Evolutionary conservation across 176 grass and related monocot species (phyloP), one percentile per base, ranked within the genome.

Genomic region (sorghum (Sorghum bicolor)): DNA sequence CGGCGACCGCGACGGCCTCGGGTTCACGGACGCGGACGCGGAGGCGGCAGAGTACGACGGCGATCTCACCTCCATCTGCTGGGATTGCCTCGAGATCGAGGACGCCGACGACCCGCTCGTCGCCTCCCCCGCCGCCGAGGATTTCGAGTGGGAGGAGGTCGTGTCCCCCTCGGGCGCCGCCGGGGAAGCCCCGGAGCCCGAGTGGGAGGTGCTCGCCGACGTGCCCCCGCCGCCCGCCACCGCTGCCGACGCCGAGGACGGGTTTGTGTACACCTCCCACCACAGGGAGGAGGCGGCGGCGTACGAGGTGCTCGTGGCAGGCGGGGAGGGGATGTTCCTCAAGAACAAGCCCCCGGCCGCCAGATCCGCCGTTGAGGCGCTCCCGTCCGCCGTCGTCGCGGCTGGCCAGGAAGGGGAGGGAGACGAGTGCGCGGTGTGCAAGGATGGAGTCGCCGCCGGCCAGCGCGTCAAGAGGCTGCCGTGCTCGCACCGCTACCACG

Each of bases 101-200:
- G 89, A 92, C 1, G 86, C 76, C 10, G 81, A 86, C 10, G 84
- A 86, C 64, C 30, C 68, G 30, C 60, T 75, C 5, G 13, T 64
- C 5, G 24, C 64, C 8, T 67, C 72, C 2, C 39, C 72, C 68
- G 30, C 73, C 0, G 79, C 73, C 2, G 79, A 41, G 40, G 90
- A 94, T 24, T 92, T 94, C 73, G 92, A 94, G 40, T 94, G 92
- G 92, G 92, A 94, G 84, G 92, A 94, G 65, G 84, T 94, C 33
- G 87, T 76, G 8, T 76, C 66, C 15, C 67, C 88, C 84, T 22
- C 81, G 52, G 85, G 29, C 0, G 57, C 66, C 3, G 43, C 2
- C 3, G 43, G 10, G 7, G 85, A 89, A 17, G 1, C 13, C 0
- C 45, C 60, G 31, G 92, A 92, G 69, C 84, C 88, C 25, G 92